Evolutionary conservation across 2,329 filamentous ascomycete species (phyloP), one percentile per base, ranked within the genome.

Genomic region (Microascus cirrosus): DNA sequence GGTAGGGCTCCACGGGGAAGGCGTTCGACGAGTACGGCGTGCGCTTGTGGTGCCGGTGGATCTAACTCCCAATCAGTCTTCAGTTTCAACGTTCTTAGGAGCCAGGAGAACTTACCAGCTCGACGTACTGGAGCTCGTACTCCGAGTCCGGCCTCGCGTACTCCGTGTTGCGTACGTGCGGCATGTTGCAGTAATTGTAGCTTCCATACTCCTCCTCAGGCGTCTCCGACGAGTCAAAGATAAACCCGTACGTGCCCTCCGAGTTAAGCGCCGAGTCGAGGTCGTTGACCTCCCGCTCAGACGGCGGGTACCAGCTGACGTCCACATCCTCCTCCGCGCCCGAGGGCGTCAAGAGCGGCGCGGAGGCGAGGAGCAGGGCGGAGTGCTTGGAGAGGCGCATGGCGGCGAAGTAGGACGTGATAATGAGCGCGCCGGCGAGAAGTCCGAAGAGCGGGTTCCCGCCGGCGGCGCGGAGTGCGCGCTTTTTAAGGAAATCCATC

Each of bases 171-270:
- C 88, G 79, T n/a, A 89, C 86, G 71, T 93, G 90, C 1, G 90
- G 89, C 88, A 94, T 94, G 66, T 94, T 92, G 71, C 89, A 94
- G 78, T 79, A 93, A 69, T 93, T 90, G 70, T 92, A 92, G 1
- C 73, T 77, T 6, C 83, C 82, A 69, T 88, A 86, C 42, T 74
- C 63, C 0, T 70, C 66, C 57, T 76, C 71, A 0, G 87, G 81
- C 0, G 81, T 80, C 1, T 72, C 63, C 1, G 86, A 89, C 36
- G 79, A 78, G 65, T 90, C 84, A 71, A 85, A 94, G 20, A 89
- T 77, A 67, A 90, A 92, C 1, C 86, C 88, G 68, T 90, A 85
- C 0, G 84, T 78, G 1, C 86, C 89, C 1, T 76, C 73, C 8
- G 78, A 76, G 59, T 78, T 74, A 55, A 90, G 67, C 0, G 81